A percentile compares a stretch with the other conserved stretches of the same genome.
phyloP scores from a whole-genome alignment of 2,329 filamentous ascomycete genomes.

The Penicillium expansum region DNA sequence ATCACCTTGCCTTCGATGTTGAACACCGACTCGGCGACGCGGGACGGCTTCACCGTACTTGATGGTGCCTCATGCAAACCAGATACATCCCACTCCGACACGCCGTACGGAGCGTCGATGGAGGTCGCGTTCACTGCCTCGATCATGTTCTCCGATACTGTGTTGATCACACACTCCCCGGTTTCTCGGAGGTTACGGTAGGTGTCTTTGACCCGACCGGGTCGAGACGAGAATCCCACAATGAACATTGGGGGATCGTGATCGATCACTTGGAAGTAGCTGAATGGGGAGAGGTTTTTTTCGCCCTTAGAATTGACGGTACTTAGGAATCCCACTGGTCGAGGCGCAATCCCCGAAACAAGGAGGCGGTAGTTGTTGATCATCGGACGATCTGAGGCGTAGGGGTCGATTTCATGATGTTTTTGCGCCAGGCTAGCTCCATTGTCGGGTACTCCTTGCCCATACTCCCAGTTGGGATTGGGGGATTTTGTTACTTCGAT shows the following conservation, averaged over 20 bases:
- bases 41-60: constrained; percentile 61
- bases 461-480: constrained; percentile 33
- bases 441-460: constrained; percentile 19
- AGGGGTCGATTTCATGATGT: constrained; percentile 71
- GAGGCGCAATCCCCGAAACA: constrained; percentile 74
- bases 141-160: constrained; percentile 76
- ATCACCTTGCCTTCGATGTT: constrained; percentile 75
- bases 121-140: constrained; percentile 79
- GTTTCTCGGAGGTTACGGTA: constrained; percentile 68
- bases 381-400: constrained; percentile 63
- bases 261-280: constrained; percentile 75
- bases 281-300: constrained; percentile 77
- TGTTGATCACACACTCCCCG: constrained; percentile 77
- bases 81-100: constrained; percentile 75
- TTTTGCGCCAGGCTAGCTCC: constrained; percentile 9
- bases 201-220: constrained; percentile 67
- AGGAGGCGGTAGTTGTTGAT: constrained; percentile 84
- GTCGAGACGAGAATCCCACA: constrained; percentile 57
- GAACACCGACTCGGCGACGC: constrained; percentile 80
- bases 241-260: constrained; percentile 83
- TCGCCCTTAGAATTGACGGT: constrained; percentile 60
- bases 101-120: constrained; percentile 72
- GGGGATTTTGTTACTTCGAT: constrained; percentile 38
- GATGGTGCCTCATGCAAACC: constrained; percentile 69
- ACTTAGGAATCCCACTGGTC: constrained; percentile 67